Percentiles rank a stretch among this genome's conserved stretches.
Evolutionary conservation across 768 basidiomycete genomes (phyloP).

Genomic region (Phylloporus arenicola): DNA sequence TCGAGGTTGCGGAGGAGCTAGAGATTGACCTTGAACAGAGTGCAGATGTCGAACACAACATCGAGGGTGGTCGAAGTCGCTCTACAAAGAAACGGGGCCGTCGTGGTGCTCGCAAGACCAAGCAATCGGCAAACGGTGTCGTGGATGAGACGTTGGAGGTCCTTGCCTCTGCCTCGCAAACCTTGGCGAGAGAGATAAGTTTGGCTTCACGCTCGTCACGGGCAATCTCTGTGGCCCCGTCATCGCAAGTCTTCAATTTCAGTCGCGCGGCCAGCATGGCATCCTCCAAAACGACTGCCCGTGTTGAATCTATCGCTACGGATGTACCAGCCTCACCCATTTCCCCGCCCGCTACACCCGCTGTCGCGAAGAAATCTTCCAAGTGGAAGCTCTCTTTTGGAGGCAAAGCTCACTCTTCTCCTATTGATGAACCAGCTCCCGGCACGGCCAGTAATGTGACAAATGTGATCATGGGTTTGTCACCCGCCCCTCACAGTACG

Average conservation of each 20-base stretch:
- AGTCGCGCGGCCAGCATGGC: slow-evolving; percentile 19
- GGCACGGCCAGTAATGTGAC: slow-evolving; percentile 76
- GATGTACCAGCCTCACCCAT: slow-evolving; percentile 21
- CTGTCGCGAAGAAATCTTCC: slow-evolving; percentile 68
- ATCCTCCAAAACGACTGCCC: slow-evolving; percentile 37
- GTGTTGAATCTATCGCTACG: slow-evolving; percentile 18
- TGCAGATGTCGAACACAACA: slow-evolving; percentile 24
- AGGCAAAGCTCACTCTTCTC: slow-evolving; percentile 53
- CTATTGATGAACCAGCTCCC: slow-evolving; percentile 36
- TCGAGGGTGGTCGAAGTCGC: slow-evolving; percentile 38
- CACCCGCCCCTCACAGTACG: slow-evolving; percentile 10
- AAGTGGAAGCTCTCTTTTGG: slow-evolving; percentile 48
- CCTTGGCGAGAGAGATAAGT: slow-evolving; percentile 79
- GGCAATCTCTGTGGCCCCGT: slow-evolving; percentile 10
- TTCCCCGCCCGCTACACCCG: slow-evolving; percentile 30
- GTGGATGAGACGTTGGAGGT: slow-evolving; percentile 58
- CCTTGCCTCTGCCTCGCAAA: slow-evolving; percentile 75
- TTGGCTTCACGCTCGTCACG: slow-evolving; percentile 49
- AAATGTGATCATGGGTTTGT: slow-evolving; percentile 60
- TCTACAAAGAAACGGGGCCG: slow-evolving; percentile 79
- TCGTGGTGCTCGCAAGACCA: slow-evolving; percentile 79
- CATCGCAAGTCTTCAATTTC: slow-evolving; percentile 20
- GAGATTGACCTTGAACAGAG: slow-evolving; percentile 17
- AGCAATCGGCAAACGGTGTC: slow-evolving; percentile 28
- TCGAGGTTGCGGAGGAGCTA: slow-evolving; percentile 32